Evolutionary conservation across 129 eudicot genomes (phyloP), one percentile per base, ranked within the genome.

Genomic region (Mikania micrantha): DNA sequence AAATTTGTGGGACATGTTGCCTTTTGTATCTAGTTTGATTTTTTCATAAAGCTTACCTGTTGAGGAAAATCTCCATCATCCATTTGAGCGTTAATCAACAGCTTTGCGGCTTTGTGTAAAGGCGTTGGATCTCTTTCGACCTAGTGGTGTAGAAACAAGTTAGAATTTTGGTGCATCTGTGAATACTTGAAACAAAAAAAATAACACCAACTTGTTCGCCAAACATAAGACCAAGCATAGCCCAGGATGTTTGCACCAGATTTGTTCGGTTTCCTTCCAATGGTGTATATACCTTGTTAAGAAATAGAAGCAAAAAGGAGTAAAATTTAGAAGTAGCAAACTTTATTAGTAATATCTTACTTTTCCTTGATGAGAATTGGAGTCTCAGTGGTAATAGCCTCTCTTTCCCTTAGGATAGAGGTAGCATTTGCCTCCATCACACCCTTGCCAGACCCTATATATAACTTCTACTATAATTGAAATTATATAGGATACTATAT

Each of bases 161-260:
- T 2, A 2, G 2, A 2, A 2, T 28, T 28, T 44, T 4, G 4
- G 34, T 19, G 10, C 19, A 0, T 34, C 13, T 15, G 4, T 13
- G 40, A 27, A 19, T 36, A 8, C 13, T 36, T 52, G 1, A 19
- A 66, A 36, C 25, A 25, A 42, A 58, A 58, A 34, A 13, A 0
- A 57, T n/a, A n/a, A 75, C 15, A 75, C 76, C 19, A 17, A 80
- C 88, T 69, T 84, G 90, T 32, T 83, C 90, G 41, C 74, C 71
- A 7, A 62, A 78, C 79, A 84, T 70, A 36, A 81, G 86, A 56
- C 86, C 90, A 34, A 84, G 86, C 90, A 84, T 80, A 19, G 90
- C 90, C 86, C 86, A 84, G 64, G 90, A 75, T 13, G 84, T 84
- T 68, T 84, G 90, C 64, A 84, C 80, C 56, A 78, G 64, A 62